A percentile compares a stretch with the other conserved stretches of the same genome.
Conservation (phyloP, 2,329 filamentous ascomycete genomes). For the Pseudocercospora musae region DNA sequence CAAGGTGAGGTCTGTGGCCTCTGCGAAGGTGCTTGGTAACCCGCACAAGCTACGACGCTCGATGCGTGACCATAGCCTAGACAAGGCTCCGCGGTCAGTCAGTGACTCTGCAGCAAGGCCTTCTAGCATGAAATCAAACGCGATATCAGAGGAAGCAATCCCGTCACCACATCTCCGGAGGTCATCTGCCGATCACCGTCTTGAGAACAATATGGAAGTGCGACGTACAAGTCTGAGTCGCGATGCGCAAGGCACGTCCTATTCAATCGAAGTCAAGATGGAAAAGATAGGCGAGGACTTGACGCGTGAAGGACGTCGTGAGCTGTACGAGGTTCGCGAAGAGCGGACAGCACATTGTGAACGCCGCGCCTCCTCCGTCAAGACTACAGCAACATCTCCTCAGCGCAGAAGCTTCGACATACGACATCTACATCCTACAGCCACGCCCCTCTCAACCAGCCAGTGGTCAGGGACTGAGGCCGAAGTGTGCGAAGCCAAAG, state of each 20-base stretch:
- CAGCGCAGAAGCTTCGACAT: slow-evolving; percentile 26
- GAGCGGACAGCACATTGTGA: slow-evolving; percentile 7
- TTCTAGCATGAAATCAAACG: slow-evolving; percentile 12
- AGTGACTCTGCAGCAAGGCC: slow-evolving; percentile 8
- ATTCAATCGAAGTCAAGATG: slow-evolving; percentile 6
- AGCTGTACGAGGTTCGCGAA: background rate
- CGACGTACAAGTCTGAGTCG: slow-evolving; percentile 20
- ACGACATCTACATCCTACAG: slow-evolving; percentile 22
- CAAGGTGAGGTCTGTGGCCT: slow-evolving; percentile 7
- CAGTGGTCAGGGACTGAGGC: slow-evolving; percentile 31
- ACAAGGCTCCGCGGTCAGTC: slow-evolving; percentile 11
- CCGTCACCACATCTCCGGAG: slow-evolving; percentile 17
- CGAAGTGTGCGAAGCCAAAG: slow-evolving; percentile 61
- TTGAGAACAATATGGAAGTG: slow-evolving; percentile 21
- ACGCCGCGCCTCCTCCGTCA: slow-evolving; percentile 17
- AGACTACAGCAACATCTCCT: slow-evolving; percentile 17
- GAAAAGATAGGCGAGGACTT: slow-evolving; percentile 10
- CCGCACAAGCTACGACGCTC: slow-evolving; percentile 19
- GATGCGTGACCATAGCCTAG: slow-evolving; percentile 15
- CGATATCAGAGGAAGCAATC: background rate
- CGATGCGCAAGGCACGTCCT: slow-evolving; percentile 11
- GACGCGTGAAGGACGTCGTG: background rate
- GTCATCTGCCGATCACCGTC: slow-evolving; percentile 19
- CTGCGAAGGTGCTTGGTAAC: slow-evolving; percentile 14
- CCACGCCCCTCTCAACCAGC: slow-evolving; percentile 28